A percentile compares a stretch with the other conserved stretches of the same genome.
These are phyloP conservation scores for Dothideomycetes sp. DNA, from an alignment of 2,329 filamentous ascomycete genomes.

Conservation along the genomic window DNA sequence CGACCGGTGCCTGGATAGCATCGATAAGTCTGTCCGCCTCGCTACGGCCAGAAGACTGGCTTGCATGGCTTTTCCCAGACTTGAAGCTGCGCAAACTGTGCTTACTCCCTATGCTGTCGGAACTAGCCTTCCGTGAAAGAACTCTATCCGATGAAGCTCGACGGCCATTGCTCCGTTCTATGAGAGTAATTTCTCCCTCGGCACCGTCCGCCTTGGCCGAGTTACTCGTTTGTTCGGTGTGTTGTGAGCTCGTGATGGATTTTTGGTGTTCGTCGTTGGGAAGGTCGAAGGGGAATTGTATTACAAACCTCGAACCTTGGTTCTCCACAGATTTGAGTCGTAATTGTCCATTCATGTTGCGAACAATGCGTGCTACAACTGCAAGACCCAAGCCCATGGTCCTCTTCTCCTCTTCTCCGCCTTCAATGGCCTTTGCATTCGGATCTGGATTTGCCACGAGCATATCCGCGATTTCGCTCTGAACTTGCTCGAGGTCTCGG, in stretches of 20 bases:
- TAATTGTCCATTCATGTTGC: conserved; percentile 86
- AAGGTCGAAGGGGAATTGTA: conserved; percentile 67
- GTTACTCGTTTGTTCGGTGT: conserved; percentile 5
- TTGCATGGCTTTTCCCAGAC: conserved; percentile 27
- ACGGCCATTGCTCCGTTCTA: neutral
- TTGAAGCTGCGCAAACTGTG: conserved; percentile 40
- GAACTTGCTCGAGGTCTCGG: conserved; percentile 57
- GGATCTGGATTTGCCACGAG: conserved; percentile 27
- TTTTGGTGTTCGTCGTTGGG: conserved; percentile 33
- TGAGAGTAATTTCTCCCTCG: conserved; percentile 12
- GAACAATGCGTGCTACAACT: conserved; percentile 72
- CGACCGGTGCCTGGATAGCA: conserved; percentile 53
- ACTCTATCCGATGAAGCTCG: conserved; percentile 10
- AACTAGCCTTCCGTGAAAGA: conserved; percentile 29
- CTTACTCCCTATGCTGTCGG: conserved; percentile 42
- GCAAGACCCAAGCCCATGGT: conserved; percentile 76
- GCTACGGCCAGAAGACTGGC: conserved; percentile 29
- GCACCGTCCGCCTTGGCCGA: conserved; percentile 21
- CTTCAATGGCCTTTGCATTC: conserved; percentile 23
- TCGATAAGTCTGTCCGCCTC: conserved; percentile 64
- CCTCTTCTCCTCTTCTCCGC: conserved; percentile 28
- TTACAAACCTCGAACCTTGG: conserved; percentile 72
- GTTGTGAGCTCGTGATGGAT: conserved; percentile 12
- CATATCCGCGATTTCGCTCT: conserved; percentile 43
- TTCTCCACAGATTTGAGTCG: conserved; percentile 75